Evolutionary conservation across 73 alveolate species (phyloP).

Genomic region (Symbiodinium natans): DNA sequence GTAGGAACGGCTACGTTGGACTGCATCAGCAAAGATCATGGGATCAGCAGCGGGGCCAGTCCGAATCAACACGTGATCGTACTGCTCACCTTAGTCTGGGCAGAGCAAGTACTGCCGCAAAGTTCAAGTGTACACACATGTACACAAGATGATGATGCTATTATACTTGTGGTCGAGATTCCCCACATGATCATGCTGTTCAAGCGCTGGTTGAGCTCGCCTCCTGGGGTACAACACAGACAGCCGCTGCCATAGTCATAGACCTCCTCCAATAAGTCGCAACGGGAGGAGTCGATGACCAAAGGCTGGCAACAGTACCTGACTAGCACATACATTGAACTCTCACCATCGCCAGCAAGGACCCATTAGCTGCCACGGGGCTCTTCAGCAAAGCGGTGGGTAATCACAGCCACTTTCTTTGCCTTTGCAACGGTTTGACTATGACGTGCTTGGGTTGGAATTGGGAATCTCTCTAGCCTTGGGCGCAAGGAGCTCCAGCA

Average conservation of each 20-base stretch:
- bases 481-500: constrained; percentile 10
- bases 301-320: constrained; percentile 87
- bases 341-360: neutral
- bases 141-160: neutral
- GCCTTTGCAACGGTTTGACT: neutral
- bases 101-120: neutral
- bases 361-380: neutral
- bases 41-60: constrained; percentile 93
- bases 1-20: constrained; percentile 67
- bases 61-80: constrained; percentile 65
- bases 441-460: neutral
- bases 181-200: constrained; percentile 81
- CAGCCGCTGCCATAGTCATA: constrained; percentile 87
- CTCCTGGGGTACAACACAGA: constrained; percentile 81
- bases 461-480: neutral
- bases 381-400: constrained; percentile 92
- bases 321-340: neutral
- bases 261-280: constrained; percentile 63
- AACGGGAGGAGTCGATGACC: constrained; percentile 21
- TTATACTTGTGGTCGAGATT: neutral
- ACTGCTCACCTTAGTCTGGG: constrained; percentile 46
- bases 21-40: constrained; percentile 64
- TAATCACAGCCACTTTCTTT: constrained; percentile 42
- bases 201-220: constrained; percentile 72
- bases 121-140: neutral